Percentiles rank a stretch among this genome's conserved stretches.
Evolutionary conservation across 495 filamentous ascomycete genomes (phyloP).

Genomic region (Trichoderma virens): DNA sequence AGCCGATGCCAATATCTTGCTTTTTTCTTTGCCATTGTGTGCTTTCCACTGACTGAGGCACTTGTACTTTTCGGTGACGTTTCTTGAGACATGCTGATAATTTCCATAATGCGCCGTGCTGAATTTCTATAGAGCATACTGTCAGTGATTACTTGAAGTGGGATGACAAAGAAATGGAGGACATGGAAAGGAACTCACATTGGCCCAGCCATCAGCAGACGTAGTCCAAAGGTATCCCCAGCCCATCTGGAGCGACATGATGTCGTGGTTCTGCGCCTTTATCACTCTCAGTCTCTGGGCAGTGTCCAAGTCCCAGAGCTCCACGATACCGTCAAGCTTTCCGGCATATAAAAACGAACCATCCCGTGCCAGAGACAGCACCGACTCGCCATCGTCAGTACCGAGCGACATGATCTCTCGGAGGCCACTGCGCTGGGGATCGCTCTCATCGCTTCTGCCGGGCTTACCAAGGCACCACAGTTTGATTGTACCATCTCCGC

Average conservation of each 20-base stretch:
- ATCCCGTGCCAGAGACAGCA: constrained; percentile 76
- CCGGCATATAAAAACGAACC: constrained; percentile 88
- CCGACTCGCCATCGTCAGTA: constrained; percentile 69
- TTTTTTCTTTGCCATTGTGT: constrained; percentile 47
- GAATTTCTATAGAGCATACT: constrained; percentile 39
- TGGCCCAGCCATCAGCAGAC: constrained; percentile 67
- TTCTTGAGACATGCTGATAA: constrained; percentile 42
- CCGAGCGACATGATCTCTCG: constrained; percentile 58
- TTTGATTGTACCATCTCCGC: constrained; percentile 89
- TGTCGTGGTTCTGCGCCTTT: constrained; percentile 69
- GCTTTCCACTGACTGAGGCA: constrained; percentile 75
- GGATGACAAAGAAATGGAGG: not conserved
- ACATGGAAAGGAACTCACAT: constrained; percentile 44
- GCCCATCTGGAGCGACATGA: constrained; percentile 77
- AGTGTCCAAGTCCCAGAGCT: constrained; percentile 96
- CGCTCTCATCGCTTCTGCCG: constrained; percentile 19
- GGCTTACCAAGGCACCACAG: constrained; percentile 63
- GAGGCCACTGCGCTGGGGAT: constrained; percentile 29
- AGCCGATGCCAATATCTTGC: constrained; percentile 80
- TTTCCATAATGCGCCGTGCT: constrained; percentile 48
- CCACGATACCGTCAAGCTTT: constrained; percentile 79
- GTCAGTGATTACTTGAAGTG: constrained; percentile 1
- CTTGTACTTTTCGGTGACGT: constrained; percentile 83
- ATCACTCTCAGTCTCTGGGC: constrained; percentile 80
- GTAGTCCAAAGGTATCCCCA: constrained; percentile 80